Base-by-base conservation (phyloP, 2,329 filamentous ascomycete species). In the Aspergillus proliferans region DNA sequence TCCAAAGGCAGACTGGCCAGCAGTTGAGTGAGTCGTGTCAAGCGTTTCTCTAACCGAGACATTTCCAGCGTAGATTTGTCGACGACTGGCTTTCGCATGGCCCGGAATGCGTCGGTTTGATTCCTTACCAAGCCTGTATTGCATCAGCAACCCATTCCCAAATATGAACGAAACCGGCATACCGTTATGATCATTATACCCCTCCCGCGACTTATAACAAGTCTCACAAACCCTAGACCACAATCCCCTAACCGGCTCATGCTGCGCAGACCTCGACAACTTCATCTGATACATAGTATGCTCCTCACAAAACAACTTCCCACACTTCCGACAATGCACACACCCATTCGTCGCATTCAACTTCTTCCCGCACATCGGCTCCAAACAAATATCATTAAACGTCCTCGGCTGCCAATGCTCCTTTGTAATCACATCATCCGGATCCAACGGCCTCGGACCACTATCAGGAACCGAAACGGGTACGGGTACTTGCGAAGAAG, bases 221-320 rank as follows among this genome's bases (percentile, higher is more conserved):
- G 93, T 97, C 73, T 98, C 93, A 65, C 93, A 98, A 2, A 97
- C 92, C 46, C 93, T 76, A 59, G 88, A 95, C 93, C 93, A 98
- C 58, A 88, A 81, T 6, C 93, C 93, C 53, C 92, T 78, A 1
- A 93, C 82, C 0, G 93, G 92, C 55, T 98, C 93, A 69, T 96
- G 89, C 50, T 85, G 81, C 3, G 93, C 93, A 26, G 90, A 86
- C 47, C 91, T 79, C 7, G 91, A 95, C 9, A 98, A 77, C 75
- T 94, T 96, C 87, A 97, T 97, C 73, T 98, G 92, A 65, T 97
- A 98, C 91, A 98, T 95, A 46, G 93, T 97, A 67, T 98, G 93
- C 59, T 92, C 88, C 64, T 97, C 93, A 69, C 93, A 98, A 66
- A 97, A 98, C 38, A 98, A 73, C 59, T 86, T 85, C 6, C 93